phyloP scores from a whole-genome alignment of 495 filamentous ascomycete genomes.

The Aeminium ludgeri region DNA sequence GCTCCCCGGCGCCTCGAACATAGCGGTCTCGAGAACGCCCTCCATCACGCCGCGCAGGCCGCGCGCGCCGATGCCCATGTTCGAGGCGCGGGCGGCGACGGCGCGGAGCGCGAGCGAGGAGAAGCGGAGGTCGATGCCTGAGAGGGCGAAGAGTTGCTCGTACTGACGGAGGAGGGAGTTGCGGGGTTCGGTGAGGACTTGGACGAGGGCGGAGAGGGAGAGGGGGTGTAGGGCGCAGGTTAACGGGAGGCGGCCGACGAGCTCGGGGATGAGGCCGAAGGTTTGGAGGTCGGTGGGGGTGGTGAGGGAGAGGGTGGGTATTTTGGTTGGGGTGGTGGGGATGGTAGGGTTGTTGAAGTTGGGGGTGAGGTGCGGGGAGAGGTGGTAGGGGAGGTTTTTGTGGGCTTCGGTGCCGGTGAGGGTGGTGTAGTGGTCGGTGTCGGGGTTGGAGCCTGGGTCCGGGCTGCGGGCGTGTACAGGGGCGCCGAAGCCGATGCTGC shows the following conservation, averaged over 20 bases:
- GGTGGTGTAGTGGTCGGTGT: constrained; percentile 25
- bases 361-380: constrained; percentile 19
- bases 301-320: constrained; percentile 66
- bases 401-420: constrained; percentile 34
- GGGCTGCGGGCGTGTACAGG: constrained; percentile 27
- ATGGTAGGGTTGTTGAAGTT: too few relatives aligned
- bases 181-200: constrained; percentile 80
- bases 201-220: constrained; percentile 57
- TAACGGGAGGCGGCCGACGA: constrained; percentile 80
- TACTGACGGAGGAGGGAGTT: constrained; percentile 80
- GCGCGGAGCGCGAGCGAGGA: constrained; percentile 62
- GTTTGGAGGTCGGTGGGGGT: constrained; percentile 70
- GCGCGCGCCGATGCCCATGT: constrained; percentile 73
- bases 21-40: constrained; percentile 64
- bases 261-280: constrained; percentile 89
- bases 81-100: constrained; percentile 54
- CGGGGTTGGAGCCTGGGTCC: not conserved
- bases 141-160: constrained; percentile 65
- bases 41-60: constrained; percentile 84
- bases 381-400: constrained; percentile 53
- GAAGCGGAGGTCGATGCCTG: constrained; percentile 67
- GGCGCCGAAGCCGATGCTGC: constrained; percentile 84
- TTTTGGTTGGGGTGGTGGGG: constrained; percentile 18
- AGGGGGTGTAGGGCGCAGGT: constrained; percentile 69
- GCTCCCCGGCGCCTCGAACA: constrained; percentile 70